These are phyloP conservation scores for Vanderwaltozyma yarrowii DNA, from an alignment of 805 yeast genomes.

Conservation along the genomic window DNA sequence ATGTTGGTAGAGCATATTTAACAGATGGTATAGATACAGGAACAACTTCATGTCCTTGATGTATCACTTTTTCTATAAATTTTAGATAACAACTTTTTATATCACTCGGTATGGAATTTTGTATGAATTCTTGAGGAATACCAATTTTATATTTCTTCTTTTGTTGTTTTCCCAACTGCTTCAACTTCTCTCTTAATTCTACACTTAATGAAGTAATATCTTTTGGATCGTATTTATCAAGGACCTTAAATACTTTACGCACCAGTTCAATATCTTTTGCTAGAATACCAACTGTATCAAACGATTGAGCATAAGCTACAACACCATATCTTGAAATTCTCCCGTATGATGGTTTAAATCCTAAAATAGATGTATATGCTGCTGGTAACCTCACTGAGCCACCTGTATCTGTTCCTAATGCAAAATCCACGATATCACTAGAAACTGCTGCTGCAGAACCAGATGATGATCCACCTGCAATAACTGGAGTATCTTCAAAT, in stretches of 20 bases:
- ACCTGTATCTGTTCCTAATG: slow-evolving; percentile 95
- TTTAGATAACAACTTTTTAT: slow-evolving; percentile 40
- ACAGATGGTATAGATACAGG: slow-evolving; percentile 66
- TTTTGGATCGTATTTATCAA: slow-evolving; percentile 54
- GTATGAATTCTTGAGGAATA: slow-evolving; percentile 55
- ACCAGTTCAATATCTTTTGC: slow-evolving; percentile 39
- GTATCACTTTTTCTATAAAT: slow-evolving; percentile 35
- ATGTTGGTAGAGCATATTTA: slow-evolving; percentile 59
- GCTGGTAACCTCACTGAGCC: slow-evolving; percentile 94
- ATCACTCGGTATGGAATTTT: slow-evolving; percentile 41
- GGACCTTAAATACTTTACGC: slow-evolving; percentile 38
- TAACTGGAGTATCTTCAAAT: slow-evolving; percentile 29
- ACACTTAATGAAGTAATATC: slow-evolving; percentile 67
- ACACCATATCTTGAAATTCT: slow-evolving; percentile 88
- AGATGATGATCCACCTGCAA: slow-evolving; percentile 91
- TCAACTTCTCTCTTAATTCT: slow-evolving; percentile 24
- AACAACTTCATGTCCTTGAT: slow-evolving; percentile 40
- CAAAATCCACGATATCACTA: slow-evolving; percentile 48
- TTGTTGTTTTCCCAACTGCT: not conserved
- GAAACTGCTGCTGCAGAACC: slow-evolving; percentile 94
- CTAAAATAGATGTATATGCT: slow-evolving; percentile 70
- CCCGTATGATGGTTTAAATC: slow-evolving; percentile 93
- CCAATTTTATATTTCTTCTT: slow-evolving; percentile 44
- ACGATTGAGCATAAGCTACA: slow-evolving; percentile 81
- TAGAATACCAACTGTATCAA: slow-evolving; percentile 88